These are phyloP conservation scores for Sophora flavescens DNA, from an alignment of 306 rosid species.

Conservation along the genomic window DNA sequence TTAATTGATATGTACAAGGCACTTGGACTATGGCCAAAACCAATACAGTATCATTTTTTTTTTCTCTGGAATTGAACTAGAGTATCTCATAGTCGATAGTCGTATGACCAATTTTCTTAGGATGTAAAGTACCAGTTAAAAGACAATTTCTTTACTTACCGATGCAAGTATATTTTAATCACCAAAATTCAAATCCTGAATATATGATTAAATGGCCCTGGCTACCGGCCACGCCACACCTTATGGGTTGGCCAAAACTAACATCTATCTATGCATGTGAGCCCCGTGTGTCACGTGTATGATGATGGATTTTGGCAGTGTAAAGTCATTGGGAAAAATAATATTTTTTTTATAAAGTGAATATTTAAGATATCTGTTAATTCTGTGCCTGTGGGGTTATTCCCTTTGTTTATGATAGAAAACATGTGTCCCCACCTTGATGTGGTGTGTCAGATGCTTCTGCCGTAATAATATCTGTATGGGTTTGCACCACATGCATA, in stretches of 20 bases:
- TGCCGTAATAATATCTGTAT: conserved; percentile 3
- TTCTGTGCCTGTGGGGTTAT: conserved; percentile 39
- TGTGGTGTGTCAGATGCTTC: conserved; percentile 15
- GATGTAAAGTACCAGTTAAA: too few relatives aligned
- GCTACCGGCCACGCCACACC: too few relatives aligned
- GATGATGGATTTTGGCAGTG: conserved; percentile 11
- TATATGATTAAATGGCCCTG: too few relatives aligned
- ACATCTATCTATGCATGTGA: conserved; percentile 42
- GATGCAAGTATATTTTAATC: too few relatives aligned
- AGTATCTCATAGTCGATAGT: too few relatives aligned
- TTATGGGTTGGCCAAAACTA: too few relatives aligned
- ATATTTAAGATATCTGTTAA: background rate
- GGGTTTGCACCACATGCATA: conserved; percentile 28
- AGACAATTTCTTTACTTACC: too few relatives aligned
- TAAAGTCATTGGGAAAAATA: conserved; percentile 2
- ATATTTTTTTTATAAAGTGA: background rate
- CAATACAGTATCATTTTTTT: conserved; percentile 3
- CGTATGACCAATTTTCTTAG: too few relatives aligned
- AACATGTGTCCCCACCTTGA: conserved; percentile 39
- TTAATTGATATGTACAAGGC: conserved; percentile 46
- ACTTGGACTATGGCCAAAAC: conserved; percentile 50
- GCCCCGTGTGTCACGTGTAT: conserved; percentile 37
- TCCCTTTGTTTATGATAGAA: background rate
- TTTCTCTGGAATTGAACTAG: too few relatives aligned
- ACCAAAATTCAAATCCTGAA: too few relatives aligned